Conservation (phyloP, 2,329 filamentous ascomycete genomes). For the Aspergillus cejpii region DNA sequence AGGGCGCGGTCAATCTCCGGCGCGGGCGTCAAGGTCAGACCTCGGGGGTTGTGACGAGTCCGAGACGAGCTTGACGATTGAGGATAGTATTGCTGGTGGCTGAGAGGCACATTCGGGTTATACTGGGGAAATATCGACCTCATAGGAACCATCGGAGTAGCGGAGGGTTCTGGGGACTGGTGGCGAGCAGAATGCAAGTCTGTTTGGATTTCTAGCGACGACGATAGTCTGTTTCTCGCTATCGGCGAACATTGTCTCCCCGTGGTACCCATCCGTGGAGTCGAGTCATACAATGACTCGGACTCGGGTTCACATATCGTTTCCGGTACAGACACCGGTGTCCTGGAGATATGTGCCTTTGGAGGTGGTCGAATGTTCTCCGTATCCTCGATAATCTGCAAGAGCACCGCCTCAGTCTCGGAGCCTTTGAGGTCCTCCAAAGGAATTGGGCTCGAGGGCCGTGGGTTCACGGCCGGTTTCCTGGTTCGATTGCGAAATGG, state of each 20-base stretch:
- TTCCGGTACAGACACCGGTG: conserved; percentile 13
- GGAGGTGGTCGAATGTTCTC: conserved; percentile 25
- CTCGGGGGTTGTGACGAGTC: conserved; percentile 20
- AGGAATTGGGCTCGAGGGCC: conserved; percentile 23
- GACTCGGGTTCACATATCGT: conserved; percentile 10
- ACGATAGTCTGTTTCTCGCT: conserved; percentile 2
- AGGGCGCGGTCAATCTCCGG: conserved; percentile 33
- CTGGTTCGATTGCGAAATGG: conserved; percentile 28
- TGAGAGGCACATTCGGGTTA: conserved; percentile 34
- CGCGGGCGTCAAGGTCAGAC: conserved; percentile 27
- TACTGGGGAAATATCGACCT: conserved; percentile 44
- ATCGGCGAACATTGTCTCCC: neutral
- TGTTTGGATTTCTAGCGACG: conserved; percentile 10
- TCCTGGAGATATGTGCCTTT: conserved; percentile 15
- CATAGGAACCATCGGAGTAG: conserved; percentile 35
- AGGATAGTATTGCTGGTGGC: conserved; percentile 35
- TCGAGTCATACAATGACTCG: conserved; percentile 14
- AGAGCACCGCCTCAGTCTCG: conserved; percentile 33
- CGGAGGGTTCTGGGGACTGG: conserved; percentile 16
- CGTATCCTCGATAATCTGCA: conserved; percentile 36
- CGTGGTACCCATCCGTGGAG: conserved; percentile 7
- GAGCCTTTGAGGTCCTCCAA: conserved; percentile 26
- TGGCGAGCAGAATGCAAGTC: conserved; percentile 8
- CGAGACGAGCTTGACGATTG: conserved; percentile 15
- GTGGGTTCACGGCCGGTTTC: conserved; percentile 18